Evolutionary conservation across 352 stramenopile species (phyloP).

Genomic region (Phytopythium sindhum): DNA sequence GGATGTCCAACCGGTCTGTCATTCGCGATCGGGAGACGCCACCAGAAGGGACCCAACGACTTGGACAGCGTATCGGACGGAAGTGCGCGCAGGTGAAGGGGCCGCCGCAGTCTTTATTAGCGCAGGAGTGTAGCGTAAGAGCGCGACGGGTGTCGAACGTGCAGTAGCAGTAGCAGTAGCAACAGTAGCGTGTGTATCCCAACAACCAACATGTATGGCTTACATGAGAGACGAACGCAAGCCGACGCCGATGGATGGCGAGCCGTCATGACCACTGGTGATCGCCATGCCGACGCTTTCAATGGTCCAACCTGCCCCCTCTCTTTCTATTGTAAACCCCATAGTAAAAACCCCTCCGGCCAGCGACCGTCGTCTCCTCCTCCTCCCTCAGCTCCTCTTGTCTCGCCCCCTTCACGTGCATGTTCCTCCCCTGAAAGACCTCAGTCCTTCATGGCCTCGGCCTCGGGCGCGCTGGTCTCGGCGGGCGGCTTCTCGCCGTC

Average conservation of each 20-base stretch:
- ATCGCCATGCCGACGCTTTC: neutral
- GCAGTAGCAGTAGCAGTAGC: conserved; percentile 3
- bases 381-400: too few relatives aligned
- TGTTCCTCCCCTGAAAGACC: neutral
- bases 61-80: neutral
- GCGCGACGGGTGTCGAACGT: neutral
- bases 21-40: neutral
- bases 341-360: neutral
- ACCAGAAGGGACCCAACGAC: neutral
- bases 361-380: neutral
- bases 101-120: neutral
- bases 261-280: too few relatives aligned
- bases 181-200: neutral
- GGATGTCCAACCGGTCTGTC: neutral
- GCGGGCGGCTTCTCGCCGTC: conserved; percentile 69
- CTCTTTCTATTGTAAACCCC: neutral
- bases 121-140: neutral
- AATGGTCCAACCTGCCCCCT: neutral
- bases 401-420: too few relatives aligned
- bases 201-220: neutral
- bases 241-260: too few relatives aligned
- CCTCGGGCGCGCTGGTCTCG: conserved; percentile 19
- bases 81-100: neutral
- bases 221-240: neutral
- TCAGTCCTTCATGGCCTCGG: conserved; percentile 41